phyloP scores from a whole-genome alignment of 345 rosid species.

The Salix brachista region DNA sequence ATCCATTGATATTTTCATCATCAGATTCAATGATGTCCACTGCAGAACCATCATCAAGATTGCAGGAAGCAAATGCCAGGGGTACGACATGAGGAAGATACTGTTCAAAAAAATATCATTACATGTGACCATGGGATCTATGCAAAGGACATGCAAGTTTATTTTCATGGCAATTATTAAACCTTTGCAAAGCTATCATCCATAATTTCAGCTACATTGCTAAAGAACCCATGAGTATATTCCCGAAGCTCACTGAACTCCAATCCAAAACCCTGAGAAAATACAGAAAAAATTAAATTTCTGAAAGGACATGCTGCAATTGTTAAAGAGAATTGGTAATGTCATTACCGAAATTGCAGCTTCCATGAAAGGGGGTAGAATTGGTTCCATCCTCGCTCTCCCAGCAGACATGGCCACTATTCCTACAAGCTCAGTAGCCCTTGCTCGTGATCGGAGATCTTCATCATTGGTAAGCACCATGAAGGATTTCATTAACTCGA shows the following conservation, averaged over 20 bases:
- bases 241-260: constrained; percentile 97
- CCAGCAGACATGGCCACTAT: constrained; percentile 98
- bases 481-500: constrained; percentile 84
- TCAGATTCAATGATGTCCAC: constrained; percentile 89
- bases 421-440: constrained; percentile 99
- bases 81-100: constrained; percentile 92
- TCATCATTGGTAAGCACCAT: constrained; percentile 89
- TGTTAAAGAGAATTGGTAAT: constrained; percentile 11
- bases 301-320: not conserved
- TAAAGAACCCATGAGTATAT: constrained; percentile 96
- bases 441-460: constrained; percentile 90
- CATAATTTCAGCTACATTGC: constrained; percentile 94
- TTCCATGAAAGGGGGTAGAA: constrained; percentile 83
- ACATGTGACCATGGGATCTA: constrained; percentile 1
- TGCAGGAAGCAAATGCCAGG: constrained; percentile 82
- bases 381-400: constrained; percentile 72
- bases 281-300: constrained; percentile 13
- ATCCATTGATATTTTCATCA: constrained; percentile 74
- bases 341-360: constrained; percentile 84
- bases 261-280: constrained; percentile 75
- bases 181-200: constrained; percentile 85
- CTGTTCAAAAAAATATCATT: constrained; percentile 43
- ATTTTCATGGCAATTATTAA: constrained; percentile 17
- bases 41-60: constrained; percentile 98
- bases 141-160: constrained; percentile 12